Percentiles rank a stretch among this genome's conserved stretches.
Conservation (phyloP, 2,329 filamentous ascomycete species). For the Trichophyton benhamiae region DNA sequence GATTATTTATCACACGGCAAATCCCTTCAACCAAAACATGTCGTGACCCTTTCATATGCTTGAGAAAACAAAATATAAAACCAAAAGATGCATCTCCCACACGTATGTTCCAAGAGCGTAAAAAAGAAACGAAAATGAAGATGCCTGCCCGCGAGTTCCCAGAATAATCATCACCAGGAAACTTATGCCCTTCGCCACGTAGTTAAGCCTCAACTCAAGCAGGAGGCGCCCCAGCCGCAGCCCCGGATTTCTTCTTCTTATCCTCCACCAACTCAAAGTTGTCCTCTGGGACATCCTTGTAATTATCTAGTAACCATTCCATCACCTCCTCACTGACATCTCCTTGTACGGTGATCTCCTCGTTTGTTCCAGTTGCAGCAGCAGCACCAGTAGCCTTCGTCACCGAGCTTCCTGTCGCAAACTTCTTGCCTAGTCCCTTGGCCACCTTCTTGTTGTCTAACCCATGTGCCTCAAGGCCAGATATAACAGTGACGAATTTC, state of each 20-base stretch:
- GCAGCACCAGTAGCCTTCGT: conserved; percentile 76
- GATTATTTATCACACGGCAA: not conserved
- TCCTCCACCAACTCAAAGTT: conserved; percentile 93
- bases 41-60: conserved; percentile 2
- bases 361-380: conserved; percentile 25
- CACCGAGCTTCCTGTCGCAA: conserved; percentile 84
- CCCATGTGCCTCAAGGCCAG: conserved; percentile 78
- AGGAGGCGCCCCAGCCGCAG: not conserved
- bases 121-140: not conserved
- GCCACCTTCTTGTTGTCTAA: conserved; percentile 89
- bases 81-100: not conserved
- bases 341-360: conserved; percentile 96
- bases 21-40: not conserved
- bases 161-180: not conserved
- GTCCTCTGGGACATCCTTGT: conserved; percentile 81
- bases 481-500: conserved; percentile 90
- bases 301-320: conserved; percentile 80
- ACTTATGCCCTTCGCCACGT: not conserved
- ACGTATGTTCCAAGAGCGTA: not conserved
- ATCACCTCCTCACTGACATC: conserved; percentile 91
- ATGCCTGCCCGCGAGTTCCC: not conserved
- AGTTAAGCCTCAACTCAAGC: not conserved
- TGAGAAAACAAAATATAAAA: not conserved
- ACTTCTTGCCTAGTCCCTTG: conserved; percentile 97
- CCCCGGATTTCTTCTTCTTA: conserved; percentile 71